phyloP scores from a whole-genome alignment of 2,329 filamentous ascomycete species.

The Colletotrichum melonis region DNA sequence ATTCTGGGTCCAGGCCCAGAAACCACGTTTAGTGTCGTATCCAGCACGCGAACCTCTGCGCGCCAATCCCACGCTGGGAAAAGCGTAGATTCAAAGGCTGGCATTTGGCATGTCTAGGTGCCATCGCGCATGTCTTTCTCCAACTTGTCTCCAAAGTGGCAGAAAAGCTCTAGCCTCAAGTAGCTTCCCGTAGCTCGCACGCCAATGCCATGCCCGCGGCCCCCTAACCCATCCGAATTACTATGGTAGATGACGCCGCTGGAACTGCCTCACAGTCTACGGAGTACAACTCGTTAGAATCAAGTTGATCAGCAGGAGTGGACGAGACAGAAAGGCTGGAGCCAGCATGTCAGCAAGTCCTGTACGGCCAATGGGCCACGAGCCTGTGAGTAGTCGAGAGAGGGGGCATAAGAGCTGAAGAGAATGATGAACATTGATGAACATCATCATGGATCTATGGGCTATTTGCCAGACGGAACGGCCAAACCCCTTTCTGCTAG shows the following conservation, averaged over 20 bases:
- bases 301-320: background rate
- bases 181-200: background rate
- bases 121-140: background rate
- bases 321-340: background rate
- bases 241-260: background rate
- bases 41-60: background rate
- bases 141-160: background rate
- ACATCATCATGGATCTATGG: background rate
- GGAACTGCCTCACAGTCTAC: background rate
- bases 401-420: background rate
- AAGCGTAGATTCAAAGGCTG: background rate
- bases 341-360: background rate
- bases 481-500: constrained; percentile 15
- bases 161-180: background rate
- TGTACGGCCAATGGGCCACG: too few relatives aligned
- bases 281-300: background rate
- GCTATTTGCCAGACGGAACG: background rate
- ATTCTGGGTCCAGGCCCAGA: constrained; percentile 18
- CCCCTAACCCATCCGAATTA: background rate
- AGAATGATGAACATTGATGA: background rate
- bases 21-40: constrained; percentile 1
- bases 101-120: background rate
- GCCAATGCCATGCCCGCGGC: background rate
- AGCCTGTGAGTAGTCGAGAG: background rate
- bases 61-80: background rate